phyloP scores from a whole-genome alignment of 208 protist species.

The Acanthamoeba royreba region DNA sequence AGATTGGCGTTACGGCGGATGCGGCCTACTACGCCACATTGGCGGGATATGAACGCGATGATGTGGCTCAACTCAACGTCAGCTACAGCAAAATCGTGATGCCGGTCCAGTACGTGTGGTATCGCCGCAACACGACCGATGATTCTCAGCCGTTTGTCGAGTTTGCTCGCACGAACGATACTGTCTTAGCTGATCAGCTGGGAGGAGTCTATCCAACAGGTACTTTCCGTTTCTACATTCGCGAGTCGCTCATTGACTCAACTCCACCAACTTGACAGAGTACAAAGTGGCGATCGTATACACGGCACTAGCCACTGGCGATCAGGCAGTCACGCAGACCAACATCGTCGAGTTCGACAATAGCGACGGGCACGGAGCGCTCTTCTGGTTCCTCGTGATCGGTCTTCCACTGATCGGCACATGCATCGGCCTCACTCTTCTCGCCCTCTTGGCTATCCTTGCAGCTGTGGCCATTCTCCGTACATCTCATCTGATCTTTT shows the following conservation, averaged over 20 bases:
- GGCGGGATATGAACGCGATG: not conserved
- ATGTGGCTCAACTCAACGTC: not conserved
- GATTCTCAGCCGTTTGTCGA: not conserved
- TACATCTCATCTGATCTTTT: not conserved
- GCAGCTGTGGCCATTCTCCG: not conserved
- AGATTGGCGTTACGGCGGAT: not conserved
- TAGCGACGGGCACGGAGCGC: not conserved
- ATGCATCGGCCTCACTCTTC: not conserved
- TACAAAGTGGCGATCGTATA: not conserved
- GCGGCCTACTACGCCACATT: not conserved
- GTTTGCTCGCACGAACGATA: not conserved
- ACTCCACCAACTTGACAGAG: not conserved
- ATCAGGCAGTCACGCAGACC: not conserved
- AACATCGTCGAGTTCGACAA: not conserved
- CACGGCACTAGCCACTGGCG: not conserved
- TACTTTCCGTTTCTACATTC: too few relatives aligned
- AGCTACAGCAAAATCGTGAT: not conserved
- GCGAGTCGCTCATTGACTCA: too few relatives aligned
- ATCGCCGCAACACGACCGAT: not conserved
- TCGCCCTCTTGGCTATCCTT: not conserved
- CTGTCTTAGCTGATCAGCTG: too few relatives aligned
- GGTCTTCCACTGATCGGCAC: not conserved
- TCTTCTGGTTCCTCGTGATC: not conserved
- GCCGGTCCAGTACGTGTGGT: not conserved
- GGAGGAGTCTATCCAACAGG: too few relatives aligned